Evolutionary conservation across 164 flowering plant genomes (phyloP), one percentile per base, ranked within the genome.

Genomic region (Nymphaea thermarum): DNA sequence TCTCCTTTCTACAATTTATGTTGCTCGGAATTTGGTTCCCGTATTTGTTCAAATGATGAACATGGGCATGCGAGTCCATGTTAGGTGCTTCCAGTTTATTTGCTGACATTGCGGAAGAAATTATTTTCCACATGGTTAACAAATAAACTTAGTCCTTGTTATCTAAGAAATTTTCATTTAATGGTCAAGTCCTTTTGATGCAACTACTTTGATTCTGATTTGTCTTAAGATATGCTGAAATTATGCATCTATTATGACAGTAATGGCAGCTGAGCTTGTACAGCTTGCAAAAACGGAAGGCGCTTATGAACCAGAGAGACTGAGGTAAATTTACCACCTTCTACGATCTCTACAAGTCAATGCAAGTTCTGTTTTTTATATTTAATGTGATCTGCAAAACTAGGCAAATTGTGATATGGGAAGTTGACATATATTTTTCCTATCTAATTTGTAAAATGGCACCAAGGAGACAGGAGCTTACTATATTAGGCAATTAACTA

Each of bases 231-330:
- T 51, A 51, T 45, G 53, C 53, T 47, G 55, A 6, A 47, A 6
- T 47, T 47, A 7, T 47, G 55, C 55, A 2, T 7, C 12, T 47
- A 51, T 43, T 14, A 51, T 80, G 70, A 72, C 85, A 93, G 97
- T 94, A 68, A 94, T 94, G 98, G 98, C 98, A 72, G 97, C 97
- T 69, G 98, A 94, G 79, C 82, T 94, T 66, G 95, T 94, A 65
- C 93, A 88, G 71, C 77, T 74, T 68, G 90, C 90, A 60, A 81
- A 73, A 77, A 73, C 64, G 80, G 97, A 91, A 78, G 79, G 75
- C 77, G 72, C 74, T 70, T 82, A 85, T 25, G 82, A 84, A 63
- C 95, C 93, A 64, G 87, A 88, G 77, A 86, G 85, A 76, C 85
- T 91, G 68, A 87, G 98, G 98, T 93, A 71, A 60, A 60, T 8